Evolutionary conservation across 2,329 filamentous ascomycete genomes (phyloP), one percentile per base, ranked within the genome.

Genomic region (Alternaria longipes): DNA sequence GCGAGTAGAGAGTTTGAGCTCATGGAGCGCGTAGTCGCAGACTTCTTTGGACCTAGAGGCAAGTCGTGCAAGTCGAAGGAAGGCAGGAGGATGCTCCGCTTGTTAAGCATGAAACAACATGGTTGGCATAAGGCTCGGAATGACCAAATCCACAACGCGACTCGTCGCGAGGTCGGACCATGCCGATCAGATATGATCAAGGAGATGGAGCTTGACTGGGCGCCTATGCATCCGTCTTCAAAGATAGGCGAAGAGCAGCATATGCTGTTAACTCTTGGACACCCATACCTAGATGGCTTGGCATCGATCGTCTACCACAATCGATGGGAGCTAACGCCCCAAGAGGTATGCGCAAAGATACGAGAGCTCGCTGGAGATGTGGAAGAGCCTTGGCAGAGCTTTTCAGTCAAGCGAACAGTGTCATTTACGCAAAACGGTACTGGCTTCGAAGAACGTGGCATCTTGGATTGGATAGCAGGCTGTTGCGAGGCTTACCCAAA

Each of bases 321-420:
- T 8, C 24, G 54, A 32, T 64, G 56, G 52, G 56, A 61, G 8
- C 42, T 40, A 4, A 60, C 53, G 18, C 64, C 65, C 16, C 55
- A 32, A 6, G 56, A 67, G 11, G 56, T 68, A 5, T 70, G 65
- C 26, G 32, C 32, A 16, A 55, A 64, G 42, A 53, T 68, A 30
- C 42, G 30, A 42, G 34, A 57, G 34, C 14, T 65, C 8, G 57
- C 63, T 34, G 65, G 67, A 5, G 40, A 61, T 7, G 24, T 61
- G 11, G 59, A 65, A n/a, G 53, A 68, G 24, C 60, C 63, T 4
- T 68, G 65, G 65, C 65, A 59, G 30, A 65, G 54, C 6, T 60
- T 68, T 12, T 8, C 24, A 11, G 53, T 68, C 28, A 53, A 45
- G 34, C 55, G 53, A 45, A 30, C 38, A n/a, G 45, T 57, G 16